phyloP scores from a whole-genome alignment of 768 basidiomycete genomes.

The Termitomyces titanicus region DNA sequence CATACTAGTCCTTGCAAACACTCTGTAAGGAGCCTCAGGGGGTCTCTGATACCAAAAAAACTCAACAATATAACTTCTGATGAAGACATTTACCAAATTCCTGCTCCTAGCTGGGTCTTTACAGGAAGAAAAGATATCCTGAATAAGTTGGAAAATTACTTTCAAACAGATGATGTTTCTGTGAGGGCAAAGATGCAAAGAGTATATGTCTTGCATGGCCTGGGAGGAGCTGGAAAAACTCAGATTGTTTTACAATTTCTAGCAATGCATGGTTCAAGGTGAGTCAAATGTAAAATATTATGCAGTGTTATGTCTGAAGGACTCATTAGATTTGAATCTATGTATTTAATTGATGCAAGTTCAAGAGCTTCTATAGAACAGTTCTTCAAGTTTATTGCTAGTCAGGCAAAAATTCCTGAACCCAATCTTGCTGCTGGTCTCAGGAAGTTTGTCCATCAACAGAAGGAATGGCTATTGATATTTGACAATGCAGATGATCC shows the following conservation, averaged over 20 bases:
- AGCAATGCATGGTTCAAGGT: neutral
- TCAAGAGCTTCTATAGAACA: too few species aligned
- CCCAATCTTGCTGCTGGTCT: neutral
- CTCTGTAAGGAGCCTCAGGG: neutral
- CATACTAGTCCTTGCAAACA: neutral
- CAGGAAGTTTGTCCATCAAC: neutral
- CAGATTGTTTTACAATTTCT: neutral
- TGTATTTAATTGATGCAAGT: neutral
- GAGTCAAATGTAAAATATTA: neutral
- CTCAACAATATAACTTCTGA: neutral
- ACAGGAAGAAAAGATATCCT: neutral
- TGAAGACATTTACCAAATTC: neutral
- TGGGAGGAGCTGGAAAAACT: constrained; percentile 3
- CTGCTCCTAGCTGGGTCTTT: neutral
- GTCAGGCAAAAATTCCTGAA: neutral
- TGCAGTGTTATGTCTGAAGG: neutral
- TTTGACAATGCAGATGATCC: neutral
- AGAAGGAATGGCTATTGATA: neutral
- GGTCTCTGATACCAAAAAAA: neutral
- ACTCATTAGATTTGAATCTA: too few species aligned
- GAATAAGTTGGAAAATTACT: neutral
- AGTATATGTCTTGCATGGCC: neutral
- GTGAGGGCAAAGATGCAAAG: neutral
- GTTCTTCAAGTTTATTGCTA: neutral
- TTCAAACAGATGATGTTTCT: neutral